These are phyloP conservation scores for Corylus americana DNA, from an alignment of 306 rosid genomes.

Conservation along the genomic window DNA sequence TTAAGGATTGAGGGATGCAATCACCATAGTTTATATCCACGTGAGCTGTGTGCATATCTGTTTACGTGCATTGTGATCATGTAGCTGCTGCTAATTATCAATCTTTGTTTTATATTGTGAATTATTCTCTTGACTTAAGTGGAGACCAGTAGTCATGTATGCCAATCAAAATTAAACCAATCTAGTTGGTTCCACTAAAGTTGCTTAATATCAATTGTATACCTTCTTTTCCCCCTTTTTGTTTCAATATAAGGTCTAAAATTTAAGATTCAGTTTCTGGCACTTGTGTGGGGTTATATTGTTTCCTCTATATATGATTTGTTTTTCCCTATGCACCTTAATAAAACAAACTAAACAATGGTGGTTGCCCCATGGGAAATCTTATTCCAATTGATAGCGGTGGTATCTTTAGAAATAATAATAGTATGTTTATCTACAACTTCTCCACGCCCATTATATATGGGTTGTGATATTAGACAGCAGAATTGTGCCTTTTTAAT, in stretches of 20 bases:
- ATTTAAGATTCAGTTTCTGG: neutral
- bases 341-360: neutral
- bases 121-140: neutral
- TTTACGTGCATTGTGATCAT: neutral
- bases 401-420: neutral
- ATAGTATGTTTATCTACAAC: neutral
- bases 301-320: neutral
- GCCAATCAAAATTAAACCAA: neutral
- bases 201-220: neutral
- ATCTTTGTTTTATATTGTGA: neutral
- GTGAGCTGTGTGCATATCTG: neutral
- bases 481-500: neutral
- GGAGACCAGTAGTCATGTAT: neutral
- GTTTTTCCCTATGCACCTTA: neutral
- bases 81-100: neutral
- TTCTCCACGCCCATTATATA: neutral
- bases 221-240: neutral
- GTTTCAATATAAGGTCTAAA: neutral
- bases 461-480: neutral
- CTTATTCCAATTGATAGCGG: neutral
- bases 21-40: neutral
- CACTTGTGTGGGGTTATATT: neutral
- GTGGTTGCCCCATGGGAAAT: neutral
- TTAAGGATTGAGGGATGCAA: constrained; percentile 16
- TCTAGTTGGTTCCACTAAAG: neutral